These are phyloP conservation scores for Paramecium tetraurelia DNA, from an alignment of 73 alveolate species.

Conservation along the genomic window DNA sequence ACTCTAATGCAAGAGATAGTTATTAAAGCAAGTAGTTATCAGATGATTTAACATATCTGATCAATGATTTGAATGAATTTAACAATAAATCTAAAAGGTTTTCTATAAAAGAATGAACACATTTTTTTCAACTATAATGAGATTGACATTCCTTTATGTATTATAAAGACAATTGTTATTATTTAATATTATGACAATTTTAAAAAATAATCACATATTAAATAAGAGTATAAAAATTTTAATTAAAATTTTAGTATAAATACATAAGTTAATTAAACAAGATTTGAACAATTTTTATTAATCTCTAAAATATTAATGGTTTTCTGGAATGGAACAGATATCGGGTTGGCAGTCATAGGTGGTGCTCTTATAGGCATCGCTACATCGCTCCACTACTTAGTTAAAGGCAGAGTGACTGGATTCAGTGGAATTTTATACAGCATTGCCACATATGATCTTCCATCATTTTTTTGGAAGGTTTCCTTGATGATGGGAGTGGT, in stretches of 20 bases:
- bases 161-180: not conserved
- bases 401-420: slow-evolving; percentile 84
- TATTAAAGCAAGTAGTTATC: not conserved
- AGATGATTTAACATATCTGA: not conserved
- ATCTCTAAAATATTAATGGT: not conserved
- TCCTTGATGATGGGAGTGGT: slow-evolving; percentile 67
- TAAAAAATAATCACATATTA: not conserved
- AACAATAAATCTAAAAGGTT: not conserved
- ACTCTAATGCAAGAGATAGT: not conserved
- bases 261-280: not conserved
- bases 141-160: not conserved
- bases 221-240: not conserved
- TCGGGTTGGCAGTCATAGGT: slow-evolving; percentile 69
- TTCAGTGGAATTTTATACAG: slow-evolving; percentile 73
- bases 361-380: slow-evolving; percentile 78
- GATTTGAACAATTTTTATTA: slow-evolving; percentile 22
- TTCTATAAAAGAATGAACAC: not conserved
- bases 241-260: not conserved
- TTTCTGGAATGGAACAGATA: slow-evolving; percentile 32
- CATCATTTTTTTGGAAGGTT: slow-evolving; percentile 66
- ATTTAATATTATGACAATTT: not conserved
- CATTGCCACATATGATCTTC: slow-evolving; percentile 50
- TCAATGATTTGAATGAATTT: not conserved
- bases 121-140: not conserved
- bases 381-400: slow-evolving; percentile 69